Evolutionary conservation across 129 eudicot genomes (phyloP).

Genomic region (Saussurea involucrata): DNA sequence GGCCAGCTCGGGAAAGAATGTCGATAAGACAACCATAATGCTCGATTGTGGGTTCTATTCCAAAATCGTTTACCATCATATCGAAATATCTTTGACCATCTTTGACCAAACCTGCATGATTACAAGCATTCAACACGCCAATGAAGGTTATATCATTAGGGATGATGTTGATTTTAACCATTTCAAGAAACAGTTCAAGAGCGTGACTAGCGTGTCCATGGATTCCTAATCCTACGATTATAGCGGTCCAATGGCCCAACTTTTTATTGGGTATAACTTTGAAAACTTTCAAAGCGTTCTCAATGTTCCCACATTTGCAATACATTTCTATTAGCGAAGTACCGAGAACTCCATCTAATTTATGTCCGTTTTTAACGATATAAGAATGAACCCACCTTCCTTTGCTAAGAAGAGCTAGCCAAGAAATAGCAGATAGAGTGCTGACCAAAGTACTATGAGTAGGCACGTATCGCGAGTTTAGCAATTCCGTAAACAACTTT

Average conservation of each 20-base stretch:
- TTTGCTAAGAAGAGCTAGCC: conserved; percentile 29
- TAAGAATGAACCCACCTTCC: conserved; percentile 45
- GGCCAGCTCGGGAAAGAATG: conserved; percentile 80
- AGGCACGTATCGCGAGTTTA: conserved; percentile 24
- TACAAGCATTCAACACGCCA: conserved; percentile 69
- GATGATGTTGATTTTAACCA: conserved; percentile 19
- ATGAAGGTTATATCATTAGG: conserved; percentile 48
- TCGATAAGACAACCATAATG: conserved; percentile 91
- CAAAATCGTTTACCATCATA: conserved; percentile 52
- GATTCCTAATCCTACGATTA: conserved; percentile 40
- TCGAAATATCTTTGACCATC: conserved; percentile 56
- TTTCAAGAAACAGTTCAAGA: conserved; percentile 32
- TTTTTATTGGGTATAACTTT: conserved; percentile 26
- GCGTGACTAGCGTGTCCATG: conserved; percentile 40
- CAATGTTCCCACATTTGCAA: conserved; percentile 43
- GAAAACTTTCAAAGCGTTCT: conserved; percentile 36
- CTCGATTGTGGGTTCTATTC: conserved; percentile 68
- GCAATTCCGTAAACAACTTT: conserved; percentile 27
- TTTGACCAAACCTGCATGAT: conserved; percentile 73
- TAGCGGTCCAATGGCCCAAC: conserved; percentile 46
- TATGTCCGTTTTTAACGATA: conserved; percentile 31
- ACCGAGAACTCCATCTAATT: conserved; percentile 36
- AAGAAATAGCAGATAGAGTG: conserved; percentile 36
- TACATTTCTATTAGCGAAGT: conserved; percentile 42
- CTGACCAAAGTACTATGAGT: conserved; percentile 42